Evolutionary conservation across 805 yeast genomes (phyloP).

Genomic region (Candida orba): DNA sequence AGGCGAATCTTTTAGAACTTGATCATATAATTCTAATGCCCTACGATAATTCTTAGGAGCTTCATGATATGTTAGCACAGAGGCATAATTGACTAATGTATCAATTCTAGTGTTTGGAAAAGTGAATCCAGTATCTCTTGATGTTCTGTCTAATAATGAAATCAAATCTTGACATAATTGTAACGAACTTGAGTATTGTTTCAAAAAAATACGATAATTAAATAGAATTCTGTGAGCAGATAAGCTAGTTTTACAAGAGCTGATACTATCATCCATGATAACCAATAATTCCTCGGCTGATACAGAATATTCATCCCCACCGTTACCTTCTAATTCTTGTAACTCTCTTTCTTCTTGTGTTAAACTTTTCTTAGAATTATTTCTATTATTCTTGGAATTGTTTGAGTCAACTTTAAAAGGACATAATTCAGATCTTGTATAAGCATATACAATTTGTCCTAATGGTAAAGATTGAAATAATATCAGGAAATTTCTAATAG

Average conservation of each 20-base stretch:
- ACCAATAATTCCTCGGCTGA: constrained; percentile 46
- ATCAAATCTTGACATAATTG: constrained; percentile 56
- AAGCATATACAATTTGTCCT: constrained; percentile 56
- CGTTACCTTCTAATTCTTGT: constrained; percentile 18
- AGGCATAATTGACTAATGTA: constrained; percentile 60
- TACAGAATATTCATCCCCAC: constrained; percentile 18
- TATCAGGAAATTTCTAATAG: constrained; percentile 44
- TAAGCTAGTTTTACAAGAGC: constrained; percentile 38
- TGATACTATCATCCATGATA: constrained; percentile 44
- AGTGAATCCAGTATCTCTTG: constrained; percentile 38
- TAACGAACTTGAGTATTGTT: constrained; percentile 59
- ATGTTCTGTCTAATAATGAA: constrained; percentile 41
- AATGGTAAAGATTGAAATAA: constrained; percentile 56
- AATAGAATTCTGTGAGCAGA: constrained; percentile 62
- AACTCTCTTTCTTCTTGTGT: constrained; percentile 22
- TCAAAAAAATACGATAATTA: constrained; percentile 47
- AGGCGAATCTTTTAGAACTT: constrained; percentile 41
- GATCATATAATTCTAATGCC: constrained; percentile 67
- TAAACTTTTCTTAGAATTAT: constrained; percentile 9
- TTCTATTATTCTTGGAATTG: constrained; percentile 10
- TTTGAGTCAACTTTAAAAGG: constrained; percentile 34
- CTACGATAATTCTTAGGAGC: constrained; percentile 81
- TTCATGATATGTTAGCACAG: constrained; percentile 74
- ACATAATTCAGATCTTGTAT: constrained; percentile 59
- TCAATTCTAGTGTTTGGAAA: constrained; percentile 50